These are phyloP conservation scores for Gyromitra esculenta DNA, from an alignment of 2,329 filamentous ascomycete species.

Conservation along the genomic window DNA sequence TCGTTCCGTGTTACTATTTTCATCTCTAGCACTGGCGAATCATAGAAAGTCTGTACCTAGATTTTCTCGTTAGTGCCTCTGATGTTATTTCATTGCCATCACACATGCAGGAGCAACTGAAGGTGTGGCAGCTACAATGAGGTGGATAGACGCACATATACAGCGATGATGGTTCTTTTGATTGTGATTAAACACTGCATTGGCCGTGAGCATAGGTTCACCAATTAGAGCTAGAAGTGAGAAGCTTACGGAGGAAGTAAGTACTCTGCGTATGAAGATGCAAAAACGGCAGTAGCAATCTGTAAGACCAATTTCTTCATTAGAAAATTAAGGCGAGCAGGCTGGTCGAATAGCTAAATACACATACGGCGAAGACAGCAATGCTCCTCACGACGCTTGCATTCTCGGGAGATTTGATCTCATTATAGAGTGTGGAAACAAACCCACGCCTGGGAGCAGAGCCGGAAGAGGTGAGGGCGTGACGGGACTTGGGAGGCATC, in stretches of 20 bases:
- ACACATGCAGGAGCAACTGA: neutral
- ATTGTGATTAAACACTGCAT: constrained; percentile 21
- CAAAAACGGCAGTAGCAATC: constrained; percentile 73
- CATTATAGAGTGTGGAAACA: constrained; percentile 69
- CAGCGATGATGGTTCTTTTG: neutral
- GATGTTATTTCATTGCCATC: neutral
- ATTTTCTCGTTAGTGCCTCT: constrained; percentile 6
- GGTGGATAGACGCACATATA: constrained; percentile 15
- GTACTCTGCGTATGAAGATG: constrained; percentile 74
- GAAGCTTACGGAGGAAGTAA: constrained; percentile 71
- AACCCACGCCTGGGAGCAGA: constrained; percentile 65
- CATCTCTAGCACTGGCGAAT: neutral
- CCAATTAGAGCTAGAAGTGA: neutral
- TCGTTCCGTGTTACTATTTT: neutral
- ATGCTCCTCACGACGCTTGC: constrained; percentile 74
- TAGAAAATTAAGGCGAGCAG: constrained; percentile 17
- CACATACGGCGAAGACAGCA: constrained; percentile 73
- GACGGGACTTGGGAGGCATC: constrained; percentile 52
- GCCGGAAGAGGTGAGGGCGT: constrained; percentile 4
- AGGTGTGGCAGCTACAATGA: neutral
- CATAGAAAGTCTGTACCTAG: constrained; percentile 10
- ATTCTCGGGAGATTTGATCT: constrained; percentile 74
- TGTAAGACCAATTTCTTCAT: constrained; percentile 58
- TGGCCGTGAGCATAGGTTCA: constrained; percentile 3
- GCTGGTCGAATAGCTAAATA: constrained; percentile 1